Base-by-base conservation (phyloP, 2,329 filamentous ascomycete species). In the Alternaria dauci region DNA sequence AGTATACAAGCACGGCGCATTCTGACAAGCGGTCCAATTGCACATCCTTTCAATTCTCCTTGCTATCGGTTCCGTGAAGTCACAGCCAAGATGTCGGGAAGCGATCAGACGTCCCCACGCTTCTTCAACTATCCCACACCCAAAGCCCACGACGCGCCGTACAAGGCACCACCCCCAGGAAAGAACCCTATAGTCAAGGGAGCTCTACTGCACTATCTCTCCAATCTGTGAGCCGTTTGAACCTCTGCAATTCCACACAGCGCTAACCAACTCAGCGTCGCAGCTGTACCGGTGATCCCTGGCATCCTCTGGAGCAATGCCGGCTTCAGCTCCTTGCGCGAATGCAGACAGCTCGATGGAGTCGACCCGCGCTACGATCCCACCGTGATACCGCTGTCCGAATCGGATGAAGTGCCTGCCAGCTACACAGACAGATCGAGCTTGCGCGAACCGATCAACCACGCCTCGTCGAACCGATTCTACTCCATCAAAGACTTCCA, bases 401-500 rank as follows among this genome's bases (percentile, higher is more conserved):
- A 72, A 16, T 57, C 68, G 14, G 52, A 47, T 26, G 66, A 68
- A 6, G 55, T 48, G 46, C 68, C 57, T 26, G 62, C 61, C n/a
- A 66, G 59, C 56, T 71, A 73, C 16, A 71, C 67, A 3, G 58
- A 64, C 23, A 59, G 58, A 16, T 57, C 62, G 23, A 69, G 68
- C 9, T 59, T 73, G 7, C 73, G 75, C 39, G 63, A 58, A 14
- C 71, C 67, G 12, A 48, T 59, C 0, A 43, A 58, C 20, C 41
- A 57, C 47, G 63, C 63, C 4, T 55, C 67, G 7, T 61, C 61
- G 60, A 72, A 41, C 55, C 77, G 63, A 63, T 80, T 78, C 76
- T 76, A 75, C 75, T 91, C 91, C 4, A 86, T 88, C 25, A 84
- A 86, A 12, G 92, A 97, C 79, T 97, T 93, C 75, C 89, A 93